These are phyloP conservation scores for Geosiphon pyriformis DNA, from an alignment of 192 early-diverging fungal genomes.

Conservation along the genomic window DNA sequence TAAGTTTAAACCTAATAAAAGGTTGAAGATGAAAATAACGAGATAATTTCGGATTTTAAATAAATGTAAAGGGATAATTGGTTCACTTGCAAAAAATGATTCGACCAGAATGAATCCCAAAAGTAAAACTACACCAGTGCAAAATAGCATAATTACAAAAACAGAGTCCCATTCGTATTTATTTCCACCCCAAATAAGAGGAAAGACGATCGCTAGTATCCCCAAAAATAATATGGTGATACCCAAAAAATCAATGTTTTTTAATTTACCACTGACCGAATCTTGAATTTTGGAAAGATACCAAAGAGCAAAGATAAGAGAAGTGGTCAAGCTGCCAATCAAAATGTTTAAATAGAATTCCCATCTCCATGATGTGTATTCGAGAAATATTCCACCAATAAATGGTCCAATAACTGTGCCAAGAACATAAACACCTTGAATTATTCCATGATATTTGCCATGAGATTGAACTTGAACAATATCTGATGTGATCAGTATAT, in stretches of 20 bases:
- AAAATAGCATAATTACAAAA: not conserved
- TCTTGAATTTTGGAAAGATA: not conserved
- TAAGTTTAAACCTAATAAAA: not conserved
- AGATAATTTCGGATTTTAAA: not conserved
- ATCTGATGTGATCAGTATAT: constrained; percentile 81
- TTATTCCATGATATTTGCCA: constrained; percentile 82
- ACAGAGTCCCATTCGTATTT: not conserved
- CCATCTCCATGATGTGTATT: constrained; percentile 57
- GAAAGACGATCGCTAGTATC: not conserved
- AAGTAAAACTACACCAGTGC: not conserved
- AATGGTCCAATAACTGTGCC: constrained; percentile 78
- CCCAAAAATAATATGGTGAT: not conserved
- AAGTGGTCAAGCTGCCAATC: not conserved
- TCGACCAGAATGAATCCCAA: not conserved
- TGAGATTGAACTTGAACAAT: constrained; percentile 76
- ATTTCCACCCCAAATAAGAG: not conserved
- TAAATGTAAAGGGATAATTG: not conserved
- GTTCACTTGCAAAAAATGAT: not conserved
- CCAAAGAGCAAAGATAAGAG: not conserved
- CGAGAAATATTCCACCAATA: constrained; percentile 79
- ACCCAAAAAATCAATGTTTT: not conserved
- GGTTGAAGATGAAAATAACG: not conserved
- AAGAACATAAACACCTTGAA: constrained; percentile 75
- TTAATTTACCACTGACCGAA: not conserved
- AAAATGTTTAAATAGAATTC: constrained; percentile 5